Percentiles rank a stretch among this genome's conserved stretches.
These are phyloP conservation scores for Chlamydomonas sp. DNA, from an alignment of 139 green algal genomes.

Conservation along the genomic window DNA sequence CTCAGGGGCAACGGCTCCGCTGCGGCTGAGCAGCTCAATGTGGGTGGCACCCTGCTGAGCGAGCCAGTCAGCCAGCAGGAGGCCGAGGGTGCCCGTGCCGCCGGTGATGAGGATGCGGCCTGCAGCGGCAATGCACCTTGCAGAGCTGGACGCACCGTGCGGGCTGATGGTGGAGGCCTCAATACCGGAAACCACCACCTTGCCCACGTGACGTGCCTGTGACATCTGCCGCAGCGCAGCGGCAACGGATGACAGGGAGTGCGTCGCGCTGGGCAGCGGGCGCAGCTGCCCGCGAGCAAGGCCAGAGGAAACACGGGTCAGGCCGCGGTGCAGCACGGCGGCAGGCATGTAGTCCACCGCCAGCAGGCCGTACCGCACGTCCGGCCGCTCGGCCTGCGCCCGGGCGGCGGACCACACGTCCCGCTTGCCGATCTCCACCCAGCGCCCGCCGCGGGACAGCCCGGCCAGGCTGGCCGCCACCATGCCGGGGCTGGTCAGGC, in stretches of 20 bases:
- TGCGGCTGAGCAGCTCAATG: slow-evolving; percentile 36
- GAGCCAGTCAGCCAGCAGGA: slow-evolving; percentile 65
- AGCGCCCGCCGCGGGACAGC: slow-evolving; percentile 62
- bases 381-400: slow-evolving; percentile 77
- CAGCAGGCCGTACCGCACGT: slow-evolving; percentile 78
- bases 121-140: not conserved
- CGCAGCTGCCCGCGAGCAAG: slow-evolving; percentile 36
- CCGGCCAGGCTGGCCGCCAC: slow-evolving; percentile 72
- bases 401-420: slow-evolving; percentile 80
- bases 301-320: slow-evolving; percentile 61
- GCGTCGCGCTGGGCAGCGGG: slow-evolving; percentile 45
- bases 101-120: slow-evolving; percentile 64
- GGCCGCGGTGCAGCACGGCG: slow-evolving; percentile 49
- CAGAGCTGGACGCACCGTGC: not conserved
- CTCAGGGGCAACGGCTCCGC: slow-evolving; percentile 1
- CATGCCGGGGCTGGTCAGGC: slow-evolving; percentile 85
- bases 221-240: slow-evolving; percentile 64
- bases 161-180: not conserved
- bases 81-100: slow-evolving; percentile 71
- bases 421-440: slow-evolving; percentile 93
- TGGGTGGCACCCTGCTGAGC: slow-evolving; percentile 15
- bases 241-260: slow-evolving; percentile 47
- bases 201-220: slow-evolving; percentile 75
- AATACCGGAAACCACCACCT: slow-evolving; percentile 66
- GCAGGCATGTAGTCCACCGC: slow-evolving; percentile 87